Conservation (phyloP, 139 green algal species). For the Ettlia oleoabundans region DNA sequence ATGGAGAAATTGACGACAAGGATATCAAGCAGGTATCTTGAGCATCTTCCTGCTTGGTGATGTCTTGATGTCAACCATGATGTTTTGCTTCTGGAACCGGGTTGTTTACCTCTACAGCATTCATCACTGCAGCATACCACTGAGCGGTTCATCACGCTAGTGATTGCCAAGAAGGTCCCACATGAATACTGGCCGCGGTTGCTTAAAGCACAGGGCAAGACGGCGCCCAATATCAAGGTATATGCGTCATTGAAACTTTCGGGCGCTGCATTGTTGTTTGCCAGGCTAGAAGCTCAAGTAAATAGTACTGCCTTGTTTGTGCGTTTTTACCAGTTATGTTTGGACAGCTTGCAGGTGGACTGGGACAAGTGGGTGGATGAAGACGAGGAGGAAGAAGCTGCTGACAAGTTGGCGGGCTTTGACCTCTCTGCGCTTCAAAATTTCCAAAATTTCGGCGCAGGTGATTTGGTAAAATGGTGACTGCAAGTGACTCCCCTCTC, state of each 20-base stretch:
- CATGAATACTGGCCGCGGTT: slow-evolving; percentile 72
- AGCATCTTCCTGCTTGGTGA: not conserved
- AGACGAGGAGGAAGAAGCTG: slow-evolving; percentile 69
- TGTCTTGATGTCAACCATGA: too few species aligned
- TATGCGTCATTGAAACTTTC: not conserved
- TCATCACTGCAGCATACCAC: slow-evolving; percentile 37
- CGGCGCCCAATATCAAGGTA: slow-evolving; percentile 59
- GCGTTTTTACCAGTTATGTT: too few species aligned
- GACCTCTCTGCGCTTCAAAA: slow-evolving; percentile 51
- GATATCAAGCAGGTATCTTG: slow-evolving; percentile 62
- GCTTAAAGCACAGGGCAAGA: slow-evolving; percentile 59
- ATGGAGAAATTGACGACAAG: slow-evolving; percentile 57
- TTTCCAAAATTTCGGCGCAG: slow-evolving; percentile 35
- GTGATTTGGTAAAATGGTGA: not conserved
- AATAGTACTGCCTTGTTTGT: not conserved
- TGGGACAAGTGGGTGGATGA: slow-evolving; percentile 76
- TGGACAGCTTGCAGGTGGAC: slow-evolving; percentile 40
- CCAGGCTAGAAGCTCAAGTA: not conserved
- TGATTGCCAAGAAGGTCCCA: slow-evolving; percentile 72
- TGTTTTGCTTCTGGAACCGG: not conserved
- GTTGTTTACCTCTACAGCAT: not conserved
- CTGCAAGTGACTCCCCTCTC: too few species aligned
- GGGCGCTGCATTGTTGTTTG: not conserved
- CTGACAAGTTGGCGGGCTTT: slow-evolving; percentile 46
- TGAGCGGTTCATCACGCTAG: slow-evolving; percentile 64